Percentiles rank a stretch among this genome's conserved stretches.
phyloP scores from a whole-genome alignment of 768 basidiomycete species.

The Rhodotorula paludigena region DNA sequence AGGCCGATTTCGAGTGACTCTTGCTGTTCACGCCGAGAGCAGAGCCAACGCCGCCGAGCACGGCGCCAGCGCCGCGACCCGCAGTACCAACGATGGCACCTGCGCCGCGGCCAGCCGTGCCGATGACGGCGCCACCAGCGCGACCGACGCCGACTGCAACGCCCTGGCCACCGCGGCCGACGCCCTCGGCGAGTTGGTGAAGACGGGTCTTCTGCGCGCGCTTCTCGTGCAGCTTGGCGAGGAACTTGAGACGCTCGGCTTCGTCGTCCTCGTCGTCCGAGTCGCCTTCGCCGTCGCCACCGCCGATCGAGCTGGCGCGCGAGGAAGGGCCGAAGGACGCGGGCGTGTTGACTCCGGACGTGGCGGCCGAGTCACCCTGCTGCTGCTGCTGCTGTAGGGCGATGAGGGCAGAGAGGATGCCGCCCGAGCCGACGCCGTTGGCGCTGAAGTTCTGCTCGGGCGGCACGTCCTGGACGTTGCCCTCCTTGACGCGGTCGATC shows the following conservation, averaged over 20 bases:
- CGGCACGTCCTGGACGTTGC: constrained; percentile 36
- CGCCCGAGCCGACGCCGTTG: constrained; percentile 47
- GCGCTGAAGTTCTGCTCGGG: constrained; percentile 12
- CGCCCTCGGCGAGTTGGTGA: constrained; percentile 8
- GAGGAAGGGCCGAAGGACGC: constrained; percentile 44
- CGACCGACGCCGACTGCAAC: constrained; percentile 25
- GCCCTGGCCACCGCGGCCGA: constrained; percentile 18
- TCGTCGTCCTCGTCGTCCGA: constrained; percentile 42
- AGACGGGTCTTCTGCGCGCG: constrained; percentile 26
- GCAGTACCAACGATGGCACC: constrained; percentile 27
- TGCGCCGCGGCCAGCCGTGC: constrained; percentile 8
- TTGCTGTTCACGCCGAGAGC: constrained; percentile 15
- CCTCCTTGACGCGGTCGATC: constrained; percentile 33
- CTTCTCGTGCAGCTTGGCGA: constrained; percentile 40
- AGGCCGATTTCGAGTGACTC: neutral
- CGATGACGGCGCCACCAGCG: constrained; percentile 20
- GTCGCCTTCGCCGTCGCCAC: constrained; percentile 31
- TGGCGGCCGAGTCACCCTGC: constrained; percentile 6
- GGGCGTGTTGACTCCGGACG: constrained; percentile 35
- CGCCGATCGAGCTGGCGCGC: constrained; percentile 41
- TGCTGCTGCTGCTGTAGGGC: constrained; percentile 58
- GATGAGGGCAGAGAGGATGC: constrained; percentile 64
- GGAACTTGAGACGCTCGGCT: constrained; percentile 36
- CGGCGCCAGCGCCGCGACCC: constrained; percentile 22
- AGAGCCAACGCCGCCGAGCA: neutral